These are phyloP conservation scores for Malassezia pachydermatis DNA, from an alignment of 1,284 basidiomycete genomes.

Conservation along the genomic window DNA sequence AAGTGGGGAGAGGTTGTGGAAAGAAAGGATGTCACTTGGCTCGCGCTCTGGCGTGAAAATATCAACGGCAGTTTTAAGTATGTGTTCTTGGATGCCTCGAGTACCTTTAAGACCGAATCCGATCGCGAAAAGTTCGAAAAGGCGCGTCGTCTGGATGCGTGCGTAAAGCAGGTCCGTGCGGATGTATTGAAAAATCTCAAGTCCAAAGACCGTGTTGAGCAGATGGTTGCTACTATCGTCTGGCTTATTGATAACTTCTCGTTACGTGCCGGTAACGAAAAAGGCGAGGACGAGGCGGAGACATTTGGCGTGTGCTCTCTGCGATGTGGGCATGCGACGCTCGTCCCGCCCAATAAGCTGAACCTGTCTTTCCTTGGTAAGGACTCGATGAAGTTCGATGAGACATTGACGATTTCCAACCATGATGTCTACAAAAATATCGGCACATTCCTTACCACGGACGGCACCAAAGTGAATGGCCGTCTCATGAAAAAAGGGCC, in stretches of 20 bases:
- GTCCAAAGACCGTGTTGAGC: constrained; percentile 39
- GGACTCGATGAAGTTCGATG: constrained; percentile 48
- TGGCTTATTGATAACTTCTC: constrained; percentile 48
- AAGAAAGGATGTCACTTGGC: constrained; percentile 45
- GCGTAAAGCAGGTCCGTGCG: constrained; percentile 36
- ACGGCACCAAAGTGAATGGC: constrained; percentile 36
- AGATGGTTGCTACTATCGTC: constrained; percentile 46
- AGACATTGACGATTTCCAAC: constrained; percentile 37
- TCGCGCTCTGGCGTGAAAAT: constrained; percentile 46
- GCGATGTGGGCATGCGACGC: constrained; percentile 42
- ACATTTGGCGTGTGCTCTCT: constrained; percentile 47
- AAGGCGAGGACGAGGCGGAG: constrained; percentile 47
- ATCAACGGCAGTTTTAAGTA: constrained; percentile 46
- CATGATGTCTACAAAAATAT: constrained; percentile 46
- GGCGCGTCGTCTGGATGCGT: constrained; percentile 40
- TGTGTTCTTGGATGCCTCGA: constrained; percentile 45
- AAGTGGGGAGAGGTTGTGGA: constrained; percentile 43
- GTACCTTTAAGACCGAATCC: constrained; percentile 45
- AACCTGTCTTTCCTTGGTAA: constrained; percentile 47
- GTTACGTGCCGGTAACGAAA: constrained; percentile 47
- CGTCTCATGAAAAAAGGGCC: constrained; percentile 78
- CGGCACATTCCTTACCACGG: constrained; percentile 40
- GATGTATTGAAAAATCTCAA: constrained; percentile 39
- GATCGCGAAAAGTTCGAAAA: constrained; percentile 48
- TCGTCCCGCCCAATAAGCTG: constrained; percentile 34